Conservation (phyloP, 345 rosid species). For the Eucalyptus melliodora region DNA sequence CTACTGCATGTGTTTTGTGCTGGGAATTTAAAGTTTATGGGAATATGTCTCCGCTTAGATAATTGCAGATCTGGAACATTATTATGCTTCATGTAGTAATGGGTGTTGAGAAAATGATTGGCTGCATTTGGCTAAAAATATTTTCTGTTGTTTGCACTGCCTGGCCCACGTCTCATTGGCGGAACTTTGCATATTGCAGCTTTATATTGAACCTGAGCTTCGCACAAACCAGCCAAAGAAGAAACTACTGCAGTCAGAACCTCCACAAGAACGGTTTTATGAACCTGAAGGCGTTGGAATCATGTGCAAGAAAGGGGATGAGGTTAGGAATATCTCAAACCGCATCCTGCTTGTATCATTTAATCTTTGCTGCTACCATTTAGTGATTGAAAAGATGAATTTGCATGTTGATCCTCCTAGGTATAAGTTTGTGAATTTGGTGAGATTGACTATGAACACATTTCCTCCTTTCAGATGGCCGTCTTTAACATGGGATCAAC, state of each 20-base stretch:
- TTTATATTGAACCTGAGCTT: conserved; percentile 78
- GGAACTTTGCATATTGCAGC: conserved; percentile 31
- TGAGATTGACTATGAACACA: background rate
- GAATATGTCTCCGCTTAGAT: background rate
- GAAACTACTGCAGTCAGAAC: conserved; percentile 42
- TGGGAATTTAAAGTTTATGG: background rate
- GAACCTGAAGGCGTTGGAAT: conserved; percentile 68
- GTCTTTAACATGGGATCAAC: conserved; percentile 95
- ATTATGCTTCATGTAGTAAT: background rate
- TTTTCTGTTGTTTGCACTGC: background rate
- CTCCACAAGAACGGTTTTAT: conserved; percentile 62
- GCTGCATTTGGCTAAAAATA: background rate
- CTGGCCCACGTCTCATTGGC: background rate
- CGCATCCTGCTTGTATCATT: background rate
- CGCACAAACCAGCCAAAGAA: conserved; percentile 66
- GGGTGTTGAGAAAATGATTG: background rate
- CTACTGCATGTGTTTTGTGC: background rate
- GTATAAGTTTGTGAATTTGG: background rate
- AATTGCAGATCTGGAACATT: background rate
- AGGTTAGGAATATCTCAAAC: conserved; percentile 32
- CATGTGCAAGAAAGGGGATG: conserved; percentile 67
- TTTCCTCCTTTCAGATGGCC: conserved; percentile 35
- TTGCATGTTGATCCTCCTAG: background rate
- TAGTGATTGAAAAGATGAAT: background rate
- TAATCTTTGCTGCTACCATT: background rate